phyloP scores from a whole-genome alignment of 2,329 filamentous ascomycete species.

The Chaetomium sp. region DNA sequence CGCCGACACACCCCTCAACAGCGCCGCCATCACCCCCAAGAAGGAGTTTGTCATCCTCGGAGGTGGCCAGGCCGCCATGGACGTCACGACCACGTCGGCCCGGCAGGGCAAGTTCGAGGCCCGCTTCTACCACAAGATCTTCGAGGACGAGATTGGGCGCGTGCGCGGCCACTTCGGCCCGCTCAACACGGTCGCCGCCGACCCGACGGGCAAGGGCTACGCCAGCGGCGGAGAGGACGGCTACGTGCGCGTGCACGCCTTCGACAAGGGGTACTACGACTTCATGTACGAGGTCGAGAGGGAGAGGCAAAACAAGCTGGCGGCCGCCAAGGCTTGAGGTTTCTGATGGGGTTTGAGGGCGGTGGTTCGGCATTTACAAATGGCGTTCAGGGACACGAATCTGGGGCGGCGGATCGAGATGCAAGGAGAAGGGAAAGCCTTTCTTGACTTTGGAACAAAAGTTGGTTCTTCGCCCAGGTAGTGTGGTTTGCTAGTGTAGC shows the following conservation, averaged over 20 bases:
- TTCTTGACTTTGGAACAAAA: constrained; percentile 17
- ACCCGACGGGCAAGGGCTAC: constrained; percentile 89
- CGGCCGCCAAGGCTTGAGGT: constrained; percentile 47
- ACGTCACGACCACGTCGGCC: constrained; percentile 91
- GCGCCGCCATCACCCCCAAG: constrained; percentile 87
- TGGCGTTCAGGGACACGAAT: constrained; percentile 28
- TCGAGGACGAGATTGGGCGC: constrained; percentile 97
- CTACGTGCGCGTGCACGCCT: constrained; percentile 97
- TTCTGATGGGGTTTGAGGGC: constrained; percentile 11
- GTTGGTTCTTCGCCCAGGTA: constrained; percentile 23
- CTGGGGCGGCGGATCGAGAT: constrained; percentile 21
- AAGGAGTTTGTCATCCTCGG: constrained; percentile 98
- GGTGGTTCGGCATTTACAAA: constrained; percentile 29
- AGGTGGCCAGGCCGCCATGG: constrained; percentile 97
- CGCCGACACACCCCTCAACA: constrained; percentile 95
- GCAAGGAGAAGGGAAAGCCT: neutral
- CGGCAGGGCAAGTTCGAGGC: constrained; percentile 99
- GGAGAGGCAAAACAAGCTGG: constrained; percentile 61
- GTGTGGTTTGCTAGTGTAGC: constrained; percentile 20
- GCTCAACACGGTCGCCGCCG: constrained; percentile 87
- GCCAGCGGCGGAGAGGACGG: constrained; percentile 96
- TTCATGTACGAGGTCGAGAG: constrained; percentile 98
- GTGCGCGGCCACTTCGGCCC: constrained; percentile 91
- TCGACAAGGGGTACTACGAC: constrained; percentile 98
- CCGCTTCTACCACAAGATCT: constrained; percentile 99